Percentiles rank a stretch among this genome's conserved stretches.
Conservation (phyloP, 2,329 filamentous ascomycete species). For the Sclerotiophoma versabilis region DNA sequence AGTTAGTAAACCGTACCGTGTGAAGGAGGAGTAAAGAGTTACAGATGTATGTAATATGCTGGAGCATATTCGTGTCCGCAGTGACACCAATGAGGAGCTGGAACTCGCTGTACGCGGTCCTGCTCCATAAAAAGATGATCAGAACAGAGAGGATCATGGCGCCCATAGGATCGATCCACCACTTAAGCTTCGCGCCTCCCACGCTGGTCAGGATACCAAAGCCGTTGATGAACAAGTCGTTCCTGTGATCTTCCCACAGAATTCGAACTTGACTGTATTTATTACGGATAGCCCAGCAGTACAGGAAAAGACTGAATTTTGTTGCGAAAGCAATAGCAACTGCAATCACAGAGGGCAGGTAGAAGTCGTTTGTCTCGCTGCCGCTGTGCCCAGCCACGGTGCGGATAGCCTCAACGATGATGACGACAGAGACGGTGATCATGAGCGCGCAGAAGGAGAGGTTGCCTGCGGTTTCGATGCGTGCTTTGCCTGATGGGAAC, state of each 20-base stretch:
- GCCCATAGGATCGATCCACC: constrained; percentile 96
- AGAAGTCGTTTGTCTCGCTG: constrained; percentile 67
- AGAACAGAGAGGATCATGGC: constrained; percentile 82
- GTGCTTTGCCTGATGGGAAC: constrained; percentile 91
- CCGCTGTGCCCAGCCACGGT: constrained; percentile 65
- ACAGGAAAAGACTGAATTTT: constrained; percentile 83
- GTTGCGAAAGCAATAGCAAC: constrained; percentile 84
- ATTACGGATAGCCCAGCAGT: constrained; percentile 90
- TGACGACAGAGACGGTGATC: constrained; percentile 87
- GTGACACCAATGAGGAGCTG: constrained; percentile 88
- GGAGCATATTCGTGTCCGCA: constrained; percentile 83
- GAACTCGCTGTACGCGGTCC: constrained; percentile 88
- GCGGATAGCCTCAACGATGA: constrained; percentile 85
- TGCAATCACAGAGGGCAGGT: constrained; percentile 83
- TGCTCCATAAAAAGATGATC: constrained; percentile 81
- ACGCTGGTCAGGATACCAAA: constrained; percentile 90
- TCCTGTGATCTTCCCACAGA: constrained; percentile 95
- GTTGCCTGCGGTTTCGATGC: constrained; percentile 94
- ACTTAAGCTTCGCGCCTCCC: constrained; percentile 84
- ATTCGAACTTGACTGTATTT: constrained; percentile 92
- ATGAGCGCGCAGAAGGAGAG: constrained; percentile 97
- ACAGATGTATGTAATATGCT: constrained; percentile 95
- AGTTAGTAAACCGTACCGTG: background rate
- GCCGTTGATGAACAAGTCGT: constrained; percentile 96
- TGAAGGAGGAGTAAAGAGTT: constrained; percentile 27